Evolutionary conservation across 2,329 filamentous ascomycete species (phyloP), one percentile per base, ranked within the genome.

Genomic region (Penicillium italicum): DNA sequence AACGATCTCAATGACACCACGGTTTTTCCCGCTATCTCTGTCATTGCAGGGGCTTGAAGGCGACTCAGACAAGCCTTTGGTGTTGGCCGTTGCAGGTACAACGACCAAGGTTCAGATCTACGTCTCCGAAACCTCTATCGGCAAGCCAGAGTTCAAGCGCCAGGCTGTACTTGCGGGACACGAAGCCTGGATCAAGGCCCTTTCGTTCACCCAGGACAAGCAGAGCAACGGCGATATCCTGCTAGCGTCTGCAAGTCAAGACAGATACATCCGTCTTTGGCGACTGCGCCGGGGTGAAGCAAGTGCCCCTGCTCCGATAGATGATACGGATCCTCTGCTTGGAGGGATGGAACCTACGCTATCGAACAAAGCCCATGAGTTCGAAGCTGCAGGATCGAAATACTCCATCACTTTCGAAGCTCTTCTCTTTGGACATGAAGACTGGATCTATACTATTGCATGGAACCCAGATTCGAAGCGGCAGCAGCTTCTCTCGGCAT

Each of bases 181-280:
- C 67, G 94, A 99, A 74, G 93, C 90, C 54, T 99, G 94, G 94
- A 85, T 99, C 44, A 82, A 93, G 45, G 93, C 91, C 14, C 79
- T 99, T 12, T 87, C 87, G 60, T 94, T 99, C 63, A 83, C 84
- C 1, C 78, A 77, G 57, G 89, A 94, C 68, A 81, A 74, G 14
- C 69, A 76, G 2, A 75, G 76, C 22, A 62, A 74, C 0, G 72
- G 83, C 50, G 92, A 97, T 69, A 71, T 96, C 4, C 75, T 97
- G 22, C 81, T 99, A 20, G 91, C 93, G 0, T 97, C 93, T 11
- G 92, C 92, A 22, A 97, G 93, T 70, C 94, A 99, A 72, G 94
- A 99, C 74, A 97, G 96, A 75, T 99, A 97, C 67, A 87, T 97
- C 56, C 88, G 94, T 38, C 82, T 99, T 34, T 99, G 94, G 94